Evolutionary conservation across 2,329 filamentous ascomycete genomes (phyloP).

Genomic region (Raffaelea ambrosiae): DNA sequence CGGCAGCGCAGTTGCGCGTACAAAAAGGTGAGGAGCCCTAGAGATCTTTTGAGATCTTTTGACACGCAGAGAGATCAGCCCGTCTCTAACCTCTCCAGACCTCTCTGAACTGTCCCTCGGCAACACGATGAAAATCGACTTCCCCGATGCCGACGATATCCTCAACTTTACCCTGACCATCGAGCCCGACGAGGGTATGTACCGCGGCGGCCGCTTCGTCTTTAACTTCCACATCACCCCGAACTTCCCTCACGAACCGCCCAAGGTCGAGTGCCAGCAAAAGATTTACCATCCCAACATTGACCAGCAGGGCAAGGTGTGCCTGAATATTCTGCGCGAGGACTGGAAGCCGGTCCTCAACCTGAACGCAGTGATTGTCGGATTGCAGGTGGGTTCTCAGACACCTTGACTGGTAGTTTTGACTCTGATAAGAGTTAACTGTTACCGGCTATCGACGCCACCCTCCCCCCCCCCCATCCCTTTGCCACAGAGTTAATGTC

Average conservation of each 20-base stretch:
- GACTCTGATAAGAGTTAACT: no score
- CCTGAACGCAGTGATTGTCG: constrained; percentile 94
- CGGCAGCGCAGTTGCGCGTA: constrained; percentile 86
- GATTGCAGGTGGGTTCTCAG: constrained; percentile 61
- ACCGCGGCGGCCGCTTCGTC: constrained; percentile 78
- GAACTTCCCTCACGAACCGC: constrained; percentile 94
- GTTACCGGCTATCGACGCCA: no score
- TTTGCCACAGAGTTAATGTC: neutral
- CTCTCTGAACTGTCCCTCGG: constrained; percentile 73
- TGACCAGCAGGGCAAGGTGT: constrained; percentile 94
- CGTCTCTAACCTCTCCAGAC: constrained; percentile 53
- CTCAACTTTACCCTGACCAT: constrained; percentile 77
- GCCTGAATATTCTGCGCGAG: constrained; percentile 91
- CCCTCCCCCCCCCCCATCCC: no score
- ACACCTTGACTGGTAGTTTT: neutral
- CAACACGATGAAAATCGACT: constrained; percentile 71
- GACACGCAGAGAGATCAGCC: neutral
- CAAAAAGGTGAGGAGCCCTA: constrained; percentile 70
- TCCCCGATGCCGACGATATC: constrained; percentile 77
- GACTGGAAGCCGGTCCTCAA: constrained; percentile 99
- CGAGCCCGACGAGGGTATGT: constrained; percentile 78
- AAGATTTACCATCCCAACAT: constrained; percentile 99
- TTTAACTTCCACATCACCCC: constrained; percentile 91
- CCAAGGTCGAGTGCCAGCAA: constrained; percentile 92
- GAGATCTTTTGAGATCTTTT: no score